A percentile compares a stretch with the other conserved stretches of the same genome.
Conservation (phyloP, 2,329 filamentous ascomycete species). For the Penicillium sp. region DNA sequence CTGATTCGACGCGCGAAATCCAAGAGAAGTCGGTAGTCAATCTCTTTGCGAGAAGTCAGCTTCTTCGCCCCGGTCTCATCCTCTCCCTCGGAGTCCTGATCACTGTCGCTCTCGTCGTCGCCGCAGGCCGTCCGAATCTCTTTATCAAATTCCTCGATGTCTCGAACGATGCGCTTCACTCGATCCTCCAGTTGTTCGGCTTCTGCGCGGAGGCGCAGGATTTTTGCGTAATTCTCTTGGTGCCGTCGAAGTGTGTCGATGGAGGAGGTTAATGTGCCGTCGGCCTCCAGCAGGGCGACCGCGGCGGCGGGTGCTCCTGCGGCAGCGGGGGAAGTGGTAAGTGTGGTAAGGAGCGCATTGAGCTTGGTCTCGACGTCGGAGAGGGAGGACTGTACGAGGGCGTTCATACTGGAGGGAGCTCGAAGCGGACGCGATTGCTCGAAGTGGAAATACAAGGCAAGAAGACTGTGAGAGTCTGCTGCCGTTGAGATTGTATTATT, state of each 20-base stretch:
- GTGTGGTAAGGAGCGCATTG: conserved; percentile 38
- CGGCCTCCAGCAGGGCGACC: conserved; percentile 38
- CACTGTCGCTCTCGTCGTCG: conserved; percentile 30
- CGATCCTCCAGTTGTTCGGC: conserved; percentile 38
- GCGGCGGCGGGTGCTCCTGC: conserved; percentile 41
- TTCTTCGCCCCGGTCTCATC: conserved; percentile 9
- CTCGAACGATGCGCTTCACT: conserved; percentile 40
- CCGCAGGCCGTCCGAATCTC: conserved; percentile 36
- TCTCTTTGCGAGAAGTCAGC: conserved; percentile 26
- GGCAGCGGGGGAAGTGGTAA: conserved; percentile 43
- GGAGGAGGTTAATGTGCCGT: conserved; percentile 40
- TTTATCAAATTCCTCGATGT: conserved; percentile 38
- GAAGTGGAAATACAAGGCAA: background rate
- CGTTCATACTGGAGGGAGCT: conserved; percentile 34
- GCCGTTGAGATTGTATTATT: too few species aligned
- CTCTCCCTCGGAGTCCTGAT: conserved; percentile 25
- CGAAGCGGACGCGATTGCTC: background rate
- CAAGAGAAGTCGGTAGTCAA: conserved; percentile 43
- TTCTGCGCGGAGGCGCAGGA: conserved; percentile 39
- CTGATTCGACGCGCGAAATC: conserved; percentile 46
- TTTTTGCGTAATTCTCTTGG: conserved; percentile 43
- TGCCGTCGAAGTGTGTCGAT: conserved; percentile 41
- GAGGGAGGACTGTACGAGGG: conserved; percentile 36
- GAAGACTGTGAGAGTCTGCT: background rate
- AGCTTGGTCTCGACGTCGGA: conserved; percentile 41